Conservation (phyloP, 257 asterid genomes). For the Solanum microdontum region DNA sequence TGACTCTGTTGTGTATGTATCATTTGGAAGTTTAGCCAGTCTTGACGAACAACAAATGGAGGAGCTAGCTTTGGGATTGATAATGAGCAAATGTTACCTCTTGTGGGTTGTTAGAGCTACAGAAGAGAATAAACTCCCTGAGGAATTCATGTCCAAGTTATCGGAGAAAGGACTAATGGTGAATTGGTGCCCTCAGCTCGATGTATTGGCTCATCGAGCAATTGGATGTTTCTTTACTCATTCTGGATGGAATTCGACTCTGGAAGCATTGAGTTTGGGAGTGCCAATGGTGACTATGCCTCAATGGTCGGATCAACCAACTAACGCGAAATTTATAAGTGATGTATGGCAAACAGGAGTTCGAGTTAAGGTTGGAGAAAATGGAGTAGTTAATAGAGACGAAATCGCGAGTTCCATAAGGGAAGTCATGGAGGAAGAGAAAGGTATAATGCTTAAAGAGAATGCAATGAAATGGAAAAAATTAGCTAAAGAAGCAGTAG, state of each 20-base stretch:
- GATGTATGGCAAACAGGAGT: constrained; percentile 30
- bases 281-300: not conserved
- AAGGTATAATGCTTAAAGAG: not conserved
- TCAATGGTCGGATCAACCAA: not conserved
- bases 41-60: constrained; percentile 18
- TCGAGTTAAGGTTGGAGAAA: not conserved
- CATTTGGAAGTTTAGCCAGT: not conserved
- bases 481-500: not conserved
- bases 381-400: constrained; percentile 3
- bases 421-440: constrained; percentile 11
- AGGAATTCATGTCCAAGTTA: not conserved
- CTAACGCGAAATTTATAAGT: constrained; percentile 9
- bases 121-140: constrained; percentile 24
- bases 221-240: constrained; percentile 18
- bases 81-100: constrained; percentile 5
- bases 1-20: not conserved
- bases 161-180: constrained; percentile 16
- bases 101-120: constrained; percentile 25
- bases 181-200: constrained; percentile 34
- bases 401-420: constrained; percentile 15
- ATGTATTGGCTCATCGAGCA: constrained; percentile 24
- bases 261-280: not conserved
- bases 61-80: constrained; percentile 12
- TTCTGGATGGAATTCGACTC: not conserved
- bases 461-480: not conserved